These are phyloP conservation scores for Aurantiochytrium sp. DNA, from an alignment of 108 stramenopile genomes.

Conservation along the genomic window DNA sequence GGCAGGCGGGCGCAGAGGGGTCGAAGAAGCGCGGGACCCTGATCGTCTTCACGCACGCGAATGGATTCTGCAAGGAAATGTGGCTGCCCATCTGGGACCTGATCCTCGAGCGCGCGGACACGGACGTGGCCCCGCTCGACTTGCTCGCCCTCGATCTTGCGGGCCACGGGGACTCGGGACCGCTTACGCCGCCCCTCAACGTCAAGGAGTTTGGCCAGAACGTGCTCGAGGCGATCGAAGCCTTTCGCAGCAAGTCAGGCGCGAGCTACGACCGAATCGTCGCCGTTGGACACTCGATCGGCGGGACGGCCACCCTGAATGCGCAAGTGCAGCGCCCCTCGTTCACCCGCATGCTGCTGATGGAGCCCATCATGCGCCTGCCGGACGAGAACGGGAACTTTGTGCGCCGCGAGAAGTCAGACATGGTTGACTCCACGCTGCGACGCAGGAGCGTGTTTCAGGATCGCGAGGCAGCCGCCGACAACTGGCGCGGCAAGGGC, in stretches of 20 bases:
- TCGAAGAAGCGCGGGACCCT: not conserved
- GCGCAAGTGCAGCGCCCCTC: not conserved
- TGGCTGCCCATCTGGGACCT: not conserved
- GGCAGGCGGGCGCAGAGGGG: not conserved
- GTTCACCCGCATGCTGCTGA: not conserved
- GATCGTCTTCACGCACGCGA: not conserved
- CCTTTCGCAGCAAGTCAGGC: not conserved
- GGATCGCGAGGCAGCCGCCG: not conserved
- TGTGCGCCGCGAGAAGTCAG: not conserved
- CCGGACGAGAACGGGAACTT: not conserved
- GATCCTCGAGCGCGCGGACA: not conserved
- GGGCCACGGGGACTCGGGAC: not conserved
- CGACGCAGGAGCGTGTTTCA: not conserved
- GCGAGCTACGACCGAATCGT: not conserved
- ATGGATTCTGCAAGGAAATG: slow-evolving; percentile 30
- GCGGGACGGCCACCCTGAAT: not conserved
- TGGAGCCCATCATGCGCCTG: slow-evolving; percentile 9
- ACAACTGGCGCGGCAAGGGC: not conserved
- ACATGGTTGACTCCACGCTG: not conserved
- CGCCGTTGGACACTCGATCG: not conserved
- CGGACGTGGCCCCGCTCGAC: not conserved
- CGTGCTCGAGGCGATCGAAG: not conserved
- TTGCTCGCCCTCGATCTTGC: not conserved
- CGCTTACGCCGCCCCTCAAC: not conserved
- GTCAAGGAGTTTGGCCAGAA: not conserved